Base-by-base conservation (phyloP, 768 basidiomycete genomes). In the Xanthoconium stramineum region DNA sequence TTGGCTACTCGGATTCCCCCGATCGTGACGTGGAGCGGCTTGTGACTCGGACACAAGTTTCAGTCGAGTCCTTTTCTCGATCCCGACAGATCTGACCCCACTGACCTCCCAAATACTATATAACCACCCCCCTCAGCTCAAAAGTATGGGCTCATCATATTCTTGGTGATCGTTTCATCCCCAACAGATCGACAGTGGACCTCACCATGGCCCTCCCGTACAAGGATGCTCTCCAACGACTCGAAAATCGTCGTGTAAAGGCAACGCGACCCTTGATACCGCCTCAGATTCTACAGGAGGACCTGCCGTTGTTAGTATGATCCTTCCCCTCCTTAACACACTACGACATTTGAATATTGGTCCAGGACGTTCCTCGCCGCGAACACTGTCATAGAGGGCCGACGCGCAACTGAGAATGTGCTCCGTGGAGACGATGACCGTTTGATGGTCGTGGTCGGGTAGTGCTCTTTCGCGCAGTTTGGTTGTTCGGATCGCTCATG, bases 231-330 rank as follows among this genome's bases (percentile, higher is more conserved):
- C 81, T 91, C 50, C 70, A 82, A 57, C 84, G 88, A 52, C 85
- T 97, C 38, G 92, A 94, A 67, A 95, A 98, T 66, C 80, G 85
- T 57, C 79, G 94, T 44, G 94, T 98, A 52, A 93, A 84, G 69
- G 86, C 82, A 15, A 94, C 88, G 17, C 79, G 94, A 40, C 94
- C 94, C 30, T 75, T 98, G 53, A 94, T 98, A 54, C 94, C 94
- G 49, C 94, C 94, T 20, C 94, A 95, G 68, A 96, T 98, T 58
- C 80, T 98, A 2, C 89, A 90, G 62, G 94, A 98, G 71, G 94
- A 98, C 72, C 80, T 91, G n/a, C 91, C 91, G 42, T 74, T 93
- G 89, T 91, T 74, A 50, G 83, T 58, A 15, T 45, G 6, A 32
- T 43, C 6, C 46, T 5, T 28, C 12, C 10, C 42, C 33, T 20